Conservation (phyloP, 257 asterid genomes). For the Solanum microdontum region DNA sequence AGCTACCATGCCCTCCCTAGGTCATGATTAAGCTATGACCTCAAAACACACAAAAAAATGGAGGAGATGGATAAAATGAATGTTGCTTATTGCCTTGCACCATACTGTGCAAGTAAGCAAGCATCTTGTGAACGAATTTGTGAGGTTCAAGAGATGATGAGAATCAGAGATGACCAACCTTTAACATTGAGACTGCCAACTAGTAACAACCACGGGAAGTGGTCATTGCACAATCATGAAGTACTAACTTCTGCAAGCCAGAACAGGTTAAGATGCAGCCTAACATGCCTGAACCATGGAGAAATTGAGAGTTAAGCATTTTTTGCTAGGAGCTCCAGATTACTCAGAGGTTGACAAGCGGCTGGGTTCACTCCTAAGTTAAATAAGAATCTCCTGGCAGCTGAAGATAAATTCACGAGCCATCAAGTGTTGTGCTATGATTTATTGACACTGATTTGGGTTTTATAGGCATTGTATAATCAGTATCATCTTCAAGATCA, state of each 20-base stretch:
- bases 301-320: neutral
- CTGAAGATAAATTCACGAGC: neutral
- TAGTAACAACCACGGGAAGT: neutral
- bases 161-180: neutral
- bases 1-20: neutral
- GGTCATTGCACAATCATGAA: neutral
- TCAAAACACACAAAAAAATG: neutral
- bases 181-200: neutral
- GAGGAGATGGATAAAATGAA: neutral
- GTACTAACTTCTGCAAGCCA: neutral
- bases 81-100: neutral
- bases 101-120: neutral
- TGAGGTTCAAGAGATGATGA: neutral
- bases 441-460: conserved; percentile 1
- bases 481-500: conserved; percentile 87
- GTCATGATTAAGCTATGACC: neutral
- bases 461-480: conserved; percentile 43
- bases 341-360: neutral
- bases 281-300: neutral
- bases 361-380: neutral
- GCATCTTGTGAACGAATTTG: neutral
- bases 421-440: neutral
- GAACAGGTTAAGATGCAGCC: neutral
- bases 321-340: neutral
- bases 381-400: neutral